Percentiles rank a stretch among this genome's conserved stretches.
phyloP scores from a whole-genome alignment of 345 rosid species.

The Erodium maritimum region DNA sequence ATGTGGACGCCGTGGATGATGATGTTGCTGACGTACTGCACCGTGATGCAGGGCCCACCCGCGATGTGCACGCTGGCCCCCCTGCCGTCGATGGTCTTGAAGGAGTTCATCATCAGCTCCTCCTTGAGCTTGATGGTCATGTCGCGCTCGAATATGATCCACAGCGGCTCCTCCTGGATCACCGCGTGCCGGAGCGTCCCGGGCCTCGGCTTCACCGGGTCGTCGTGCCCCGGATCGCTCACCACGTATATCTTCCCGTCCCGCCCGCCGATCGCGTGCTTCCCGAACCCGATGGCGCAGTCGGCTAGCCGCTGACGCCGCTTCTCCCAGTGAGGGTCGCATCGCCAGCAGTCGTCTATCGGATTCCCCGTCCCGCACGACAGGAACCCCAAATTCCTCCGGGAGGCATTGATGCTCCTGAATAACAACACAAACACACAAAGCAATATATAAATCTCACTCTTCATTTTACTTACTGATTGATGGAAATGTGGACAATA shows the following conservation, averaged over 20 bases:
- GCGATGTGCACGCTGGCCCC: constrained; percentile 45
- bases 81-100: constrained; percentile 56
- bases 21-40: constrained; percentile 48
- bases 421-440: no score
- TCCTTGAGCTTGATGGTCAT: constrained; percentile 47
- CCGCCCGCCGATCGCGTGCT: constrained; percentile 55
- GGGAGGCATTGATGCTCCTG: constrained; percentile 48
- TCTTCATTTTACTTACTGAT: no score
- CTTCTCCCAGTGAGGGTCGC: constrained; percentile 41
- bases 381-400: constrained; percentile 47
- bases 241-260: constrained; percentile 52
- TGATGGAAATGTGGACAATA: neutral
- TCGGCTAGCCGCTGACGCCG: constrained; percentile 47
- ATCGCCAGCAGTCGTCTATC: constrained; percentile 62
- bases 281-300: constrained; percentile 55
- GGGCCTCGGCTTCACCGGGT: constrained; percentile 47
- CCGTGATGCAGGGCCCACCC: constrained; percentile 54
- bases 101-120: constrained; percentile 49
- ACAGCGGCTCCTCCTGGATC: constrained; percentile 42
- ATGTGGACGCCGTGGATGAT: constrained; percentile 45
- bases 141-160: constrained; percentile 54
- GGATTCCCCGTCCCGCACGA: constrained; percentile 61
- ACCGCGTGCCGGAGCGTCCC: constrained; percentile 56
- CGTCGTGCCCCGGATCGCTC: constrained; percentile 25
- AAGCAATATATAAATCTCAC: no score